phyloP scores from a whole-genome alignment of 768 basidiomycete genomes.

The Boletus fagicola region DNA sequence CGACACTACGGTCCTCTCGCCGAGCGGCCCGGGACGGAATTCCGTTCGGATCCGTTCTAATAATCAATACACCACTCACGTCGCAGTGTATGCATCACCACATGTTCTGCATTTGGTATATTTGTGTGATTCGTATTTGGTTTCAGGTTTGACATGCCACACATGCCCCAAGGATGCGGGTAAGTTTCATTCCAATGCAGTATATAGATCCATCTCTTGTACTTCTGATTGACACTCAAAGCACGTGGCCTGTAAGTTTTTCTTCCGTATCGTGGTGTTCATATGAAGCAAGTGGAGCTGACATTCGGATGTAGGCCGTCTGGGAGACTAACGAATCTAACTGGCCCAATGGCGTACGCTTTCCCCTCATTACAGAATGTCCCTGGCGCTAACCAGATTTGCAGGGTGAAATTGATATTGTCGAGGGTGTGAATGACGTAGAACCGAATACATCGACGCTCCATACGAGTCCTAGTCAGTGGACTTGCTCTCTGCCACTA shows the following conservation, averaged over 20 bases:
- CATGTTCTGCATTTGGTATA: not conserved
- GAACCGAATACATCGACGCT: conserved; percentile 51
- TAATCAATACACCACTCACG: conserved; percentile 34
- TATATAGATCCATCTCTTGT: not conserved
- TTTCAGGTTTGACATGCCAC: conserved; percentile 33
- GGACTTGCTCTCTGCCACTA: not conserved
- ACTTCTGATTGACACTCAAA: conserved; percentile 9
- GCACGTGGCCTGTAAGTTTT: conserved; percentile 38
- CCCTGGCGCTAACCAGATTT: not conserved
- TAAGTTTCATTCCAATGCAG: conserved; percentile 10
- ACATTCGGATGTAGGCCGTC: conserved; percentile 23
- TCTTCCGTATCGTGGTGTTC: not conserved
- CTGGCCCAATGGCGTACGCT: conserved; percentile 28
- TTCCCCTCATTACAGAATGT: not conserved
- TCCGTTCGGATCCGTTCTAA: conserved; percentile 36
- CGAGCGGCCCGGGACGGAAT: conserved; percentile 33
- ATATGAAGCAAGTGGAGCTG: conserved; percentile 11
- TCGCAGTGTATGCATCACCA: conserved; percentile 29
- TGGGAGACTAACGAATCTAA: conserved; percentile 27
- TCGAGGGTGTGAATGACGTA: conserved; percentile 50
- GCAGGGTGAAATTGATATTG: conserved; percentile 33
- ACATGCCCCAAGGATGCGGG: conserved; percentile 39
- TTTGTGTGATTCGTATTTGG: not conserved
- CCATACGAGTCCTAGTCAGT: conserved; percentile 51
- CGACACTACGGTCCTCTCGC: conserved; percentile 29